Evolutionary conservation across 1,139 yeast genomes (phyloP), one percentile per base, ranked within the genome.

Genomic region (Yamadazyma songkhlaensis): DNA sequence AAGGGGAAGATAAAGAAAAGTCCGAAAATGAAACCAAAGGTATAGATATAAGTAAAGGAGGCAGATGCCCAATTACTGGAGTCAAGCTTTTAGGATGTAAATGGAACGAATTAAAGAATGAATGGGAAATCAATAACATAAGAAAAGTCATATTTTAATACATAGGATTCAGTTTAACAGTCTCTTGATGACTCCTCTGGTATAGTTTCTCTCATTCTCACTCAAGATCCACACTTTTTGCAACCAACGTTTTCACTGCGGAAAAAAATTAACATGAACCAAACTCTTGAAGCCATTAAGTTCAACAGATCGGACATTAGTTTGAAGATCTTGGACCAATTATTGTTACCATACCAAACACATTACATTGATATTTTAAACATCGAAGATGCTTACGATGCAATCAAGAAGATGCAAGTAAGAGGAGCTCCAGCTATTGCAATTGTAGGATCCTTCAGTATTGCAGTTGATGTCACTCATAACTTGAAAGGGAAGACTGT

Each of bases 341-440:
- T 89, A 13, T 60, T 78, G 21, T 73, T 92, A 31, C 98, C 98
- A 0, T 89, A 87, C 50, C 72, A 82, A 39, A 78, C 95, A 2
- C 70, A 67, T 29, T 92, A 87, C 57, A 67, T 89, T 22, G 57
- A 72, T 1, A 77, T 92, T 41, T 47, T 61, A 25, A 66, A 75
- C 22, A 74, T 84, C 28, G 77, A 77, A 36, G 94, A 84, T 62
- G 97, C 95, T 3, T 88, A 65, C 59, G 70, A 72, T 20, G 95
- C 89, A 13, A 92, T 92, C 57, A 83, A 81, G 56, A 72, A 72
- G 43, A 92, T 92, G 98, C 89, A 86, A 54, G 97, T 94, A 4
- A 76, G 98, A 57, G 98, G 98, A 15, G 98, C 98, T 0, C 98
- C 98, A 0, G 97, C 97, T 2, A 92, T 92, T 54, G 97, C 97